Evolutionary conservation across 805 yeast genomes (phyloP).

Genomic region (Candida patagonica): DNA sequence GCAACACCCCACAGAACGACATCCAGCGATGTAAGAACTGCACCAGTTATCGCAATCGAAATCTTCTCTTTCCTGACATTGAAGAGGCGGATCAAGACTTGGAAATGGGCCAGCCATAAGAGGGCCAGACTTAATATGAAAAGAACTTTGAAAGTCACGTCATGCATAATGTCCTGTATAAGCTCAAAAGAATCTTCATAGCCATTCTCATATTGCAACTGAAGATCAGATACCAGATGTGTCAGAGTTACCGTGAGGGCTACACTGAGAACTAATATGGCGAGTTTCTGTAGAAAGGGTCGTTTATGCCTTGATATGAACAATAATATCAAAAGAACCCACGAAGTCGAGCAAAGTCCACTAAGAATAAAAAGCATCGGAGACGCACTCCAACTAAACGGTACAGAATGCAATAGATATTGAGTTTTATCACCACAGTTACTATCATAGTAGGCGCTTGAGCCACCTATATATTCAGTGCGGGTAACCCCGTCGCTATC

Average conservation of each 20-base stretch:
- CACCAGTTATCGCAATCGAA: slow-evolving; percentile 28
- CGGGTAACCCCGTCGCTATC: not conserved
- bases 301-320: slow-evolving; percentile 46
- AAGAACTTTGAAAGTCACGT: slow-evolving; percentile 32
- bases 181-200: slow-evolving; percentile 43
- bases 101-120: slow-evolving; percentile 48
- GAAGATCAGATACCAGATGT: slow-evolving; percentile 38
- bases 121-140: slow-evolving; percentile 35
- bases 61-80: slow-evolving; percentile 27
- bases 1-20: slow-evolving; percentile 21
- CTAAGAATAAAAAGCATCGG: slow-evolving; percentile 27
- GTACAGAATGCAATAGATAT: slow-evolving; percentile 4
- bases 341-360: slow-evolving; percentile 37
- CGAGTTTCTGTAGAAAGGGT: slow-evolving; percentile 47
- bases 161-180: slow-evolving; percentile 31
- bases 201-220: slow-evolving; percentile 42
- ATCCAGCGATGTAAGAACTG: slow-evolving; percentile 25
- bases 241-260: slow-evolving; percentile 44
- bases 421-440: slow-evolving; percentile 4
- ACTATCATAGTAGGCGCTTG: not conserved
- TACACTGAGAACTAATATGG: slow-evolving; percentile 49
- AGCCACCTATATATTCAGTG: not conserved
- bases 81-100: slow-evolving; percentile 36
- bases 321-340: slow-evolving; percentile 60
- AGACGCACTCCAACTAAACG: slow-evolving; percentile 26